A percentile compares a stretch with the other conserved stretches of the same genome.
Conservation (phyloP, 129 eudicot genomes). For the Arctium minus region DNA sequence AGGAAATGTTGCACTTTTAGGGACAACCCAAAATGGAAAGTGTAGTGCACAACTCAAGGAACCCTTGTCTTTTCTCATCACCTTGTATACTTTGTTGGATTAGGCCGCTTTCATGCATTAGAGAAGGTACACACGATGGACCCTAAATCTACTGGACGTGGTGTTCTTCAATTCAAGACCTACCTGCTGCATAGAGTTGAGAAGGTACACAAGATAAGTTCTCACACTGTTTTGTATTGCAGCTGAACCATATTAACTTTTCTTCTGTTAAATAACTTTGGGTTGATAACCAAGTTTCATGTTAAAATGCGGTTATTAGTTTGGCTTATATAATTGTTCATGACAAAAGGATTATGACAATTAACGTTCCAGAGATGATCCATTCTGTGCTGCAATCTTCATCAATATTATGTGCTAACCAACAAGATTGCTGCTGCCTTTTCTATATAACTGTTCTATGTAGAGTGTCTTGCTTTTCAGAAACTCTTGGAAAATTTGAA, state of each 20-base stretch:
- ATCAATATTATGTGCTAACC: background rate
- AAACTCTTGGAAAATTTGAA: background rate
- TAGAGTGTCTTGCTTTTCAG: background rate
- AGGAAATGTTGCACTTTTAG: background rate
- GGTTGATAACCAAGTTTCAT: background rate
- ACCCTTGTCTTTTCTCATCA: background rate
- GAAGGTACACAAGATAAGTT: slow-evolving; percentile 45
- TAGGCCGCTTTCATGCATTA: slow-evolving; percentile 97
- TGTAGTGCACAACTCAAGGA: background rate
- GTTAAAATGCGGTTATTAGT: background rate
- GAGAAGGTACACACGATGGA: slow-evolving; percentile 95
- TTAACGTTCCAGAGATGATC: background rate
- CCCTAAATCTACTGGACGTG: slow-evolving; percentile 77
- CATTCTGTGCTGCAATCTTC: background rate
- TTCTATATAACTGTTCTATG: background rate
- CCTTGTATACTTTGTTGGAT: slow-evolving; percentile 8
- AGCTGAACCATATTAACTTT: background rate
- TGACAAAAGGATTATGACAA: background rate
- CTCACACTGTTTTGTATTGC: background rate
- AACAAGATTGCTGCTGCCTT: background rate
- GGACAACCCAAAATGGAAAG: background rate
- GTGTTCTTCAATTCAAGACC: slow-evolving; percentile 95
- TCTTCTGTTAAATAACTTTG: background rate
- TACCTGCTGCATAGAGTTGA: slow-evolving; percentile 74
- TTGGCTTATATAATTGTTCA: slow-evolving; percentile 1